Evolutionary conservation across 345 rosid species (phyloP).

Genomic region (Aquilaria yunnanensis): DNA sequence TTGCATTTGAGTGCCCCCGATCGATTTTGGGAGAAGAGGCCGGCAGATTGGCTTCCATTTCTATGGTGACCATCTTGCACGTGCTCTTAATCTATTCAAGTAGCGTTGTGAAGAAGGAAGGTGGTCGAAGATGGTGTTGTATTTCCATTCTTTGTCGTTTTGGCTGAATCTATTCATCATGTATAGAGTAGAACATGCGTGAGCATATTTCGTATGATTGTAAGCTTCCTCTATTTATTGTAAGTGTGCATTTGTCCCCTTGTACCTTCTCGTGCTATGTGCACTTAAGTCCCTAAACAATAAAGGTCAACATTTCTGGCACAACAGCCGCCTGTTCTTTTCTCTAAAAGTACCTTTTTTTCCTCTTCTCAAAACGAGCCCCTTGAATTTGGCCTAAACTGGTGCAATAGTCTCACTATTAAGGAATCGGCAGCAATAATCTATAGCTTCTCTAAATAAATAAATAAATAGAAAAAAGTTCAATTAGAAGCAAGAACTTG

Average conservation of each 20-base stretch:
- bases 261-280: slow-evolving; percentile 23
- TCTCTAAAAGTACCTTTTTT: too few species aligned
- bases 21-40: slow-evolving; percentile 8
- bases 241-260: slow-evolving; percentile 20
- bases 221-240: slow-evolving; percentile 15
- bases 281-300: slow-evolving; percentile 11
- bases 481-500: too few species aligned
- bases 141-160: background rate
- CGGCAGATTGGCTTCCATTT: slow-evolving; percentile 34
- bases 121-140: slow-evolving; percentile 4
- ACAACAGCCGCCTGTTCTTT: background rate
- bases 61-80: slow-evolving; percentile 40
- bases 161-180: slow-evolving; percentile 2
- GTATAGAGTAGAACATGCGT: background rate
- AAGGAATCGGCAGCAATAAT: too few species aligned
- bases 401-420: too few species aligned
- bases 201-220: too few species aligned
- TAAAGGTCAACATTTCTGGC: slow-evolving; percentile 15
- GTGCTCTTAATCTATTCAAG: slow-evolving; percentile 27
- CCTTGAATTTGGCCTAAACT: too few species aligned
- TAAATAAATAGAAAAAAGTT: too few species aligned
- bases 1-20: slow-evolving; percentile 10
- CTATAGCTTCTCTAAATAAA: too few species aligned
- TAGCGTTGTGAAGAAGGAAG: slow-evolving; percentile 8
- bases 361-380: background rate